Evolutionary conservation across 2,329 filamentous ascomycete species (phyloP).

Genomic region (Colletotrichum filicis): DNA sequence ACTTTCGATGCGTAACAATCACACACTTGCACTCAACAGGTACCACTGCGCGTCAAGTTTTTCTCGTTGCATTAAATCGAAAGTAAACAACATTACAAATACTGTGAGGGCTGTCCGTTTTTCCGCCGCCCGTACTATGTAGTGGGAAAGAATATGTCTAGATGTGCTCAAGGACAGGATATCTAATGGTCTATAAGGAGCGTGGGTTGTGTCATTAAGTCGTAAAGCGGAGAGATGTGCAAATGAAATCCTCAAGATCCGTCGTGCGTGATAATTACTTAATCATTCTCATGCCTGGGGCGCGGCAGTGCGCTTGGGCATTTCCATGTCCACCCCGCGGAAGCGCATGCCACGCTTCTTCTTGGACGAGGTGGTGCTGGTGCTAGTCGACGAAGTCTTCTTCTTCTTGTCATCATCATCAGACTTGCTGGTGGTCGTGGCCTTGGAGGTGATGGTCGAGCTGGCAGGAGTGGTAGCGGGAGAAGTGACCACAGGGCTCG

Average conservation of each 20-base stretch:
- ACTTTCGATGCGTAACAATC: fast-evolving
- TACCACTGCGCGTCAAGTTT: too few species aligned
- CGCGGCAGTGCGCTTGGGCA: constrained; percentile 17
- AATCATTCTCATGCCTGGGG: constrained; percentile 6
- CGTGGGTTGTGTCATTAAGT: background rate
- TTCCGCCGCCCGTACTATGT: background rate
- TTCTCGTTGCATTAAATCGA: background rate
- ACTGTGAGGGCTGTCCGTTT: background rate
- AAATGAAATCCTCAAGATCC: too few species aligned
- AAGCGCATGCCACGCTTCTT: constrained; percentile 15
- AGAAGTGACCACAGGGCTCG: background rate
- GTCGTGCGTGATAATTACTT: background rate
- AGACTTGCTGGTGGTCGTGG: constrained; percentile 12
- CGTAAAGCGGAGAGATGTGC: background rate
- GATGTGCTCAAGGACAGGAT: background rate
- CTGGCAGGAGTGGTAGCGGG: background rate
- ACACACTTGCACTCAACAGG: background rate
- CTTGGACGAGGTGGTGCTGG: constrained; percentile 5
- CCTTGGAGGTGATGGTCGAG: background rate
- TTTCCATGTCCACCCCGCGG: constrained; percentile 13
- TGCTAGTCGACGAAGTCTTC: background rate
- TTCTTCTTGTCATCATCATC: constrained; percentile 18
- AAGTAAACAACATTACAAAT: background rate
- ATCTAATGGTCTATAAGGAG: constrained; percentile 13
- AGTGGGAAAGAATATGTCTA: background rate